These are phyloP conservation scores for Mortierella sp. DNA, from an alignment of 371 early-diverging fungal species.

Conservation along the genomic window DNA sequence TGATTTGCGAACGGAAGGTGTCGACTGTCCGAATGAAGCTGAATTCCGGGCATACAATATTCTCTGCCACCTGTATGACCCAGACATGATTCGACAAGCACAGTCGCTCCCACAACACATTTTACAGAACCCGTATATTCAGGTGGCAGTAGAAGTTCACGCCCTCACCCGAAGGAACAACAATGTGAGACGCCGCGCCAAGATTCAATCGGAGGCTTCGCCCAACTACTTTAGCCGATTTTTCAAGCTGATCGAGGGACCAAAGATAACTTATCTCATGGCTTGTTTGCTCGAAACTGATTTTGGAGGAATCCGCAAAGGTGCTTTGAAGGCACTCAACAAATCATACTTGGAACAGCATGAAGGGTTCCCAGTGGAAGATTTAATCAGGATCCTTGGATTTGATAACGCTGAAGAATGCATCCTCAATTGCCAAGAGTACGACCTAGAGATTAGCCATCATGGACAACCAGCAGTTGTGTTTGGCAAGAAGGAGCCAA, in stretches of 20 bases:
- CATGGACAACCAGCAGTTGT: conserved; percentile 22
- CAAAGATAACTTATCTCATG: conserved; percentile 72
- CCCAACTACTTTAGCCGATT: conserved; percentile 73
- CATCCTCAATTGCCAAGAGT: conserved; percentile 33
- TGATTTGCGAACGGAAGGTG: conserved; percentile 69
- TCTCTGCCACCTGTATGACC: conserved; percentile 75
- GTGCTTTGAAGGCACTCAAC: conserved; percentile 82
- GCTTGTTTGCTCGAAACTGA: conserved; percentile 81
- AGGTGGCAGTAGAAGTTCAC: conserved; percentile 76
- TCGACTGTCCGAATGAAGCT: conserved; percentile 78
- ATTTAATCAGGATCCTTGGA: conserved; percentile 62
- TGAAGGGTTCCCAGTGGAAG: conserved; percentile 56
- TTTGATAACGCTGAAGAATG: conserved; percentile 67
- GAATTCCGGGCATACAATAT: conserved; percentile 92
- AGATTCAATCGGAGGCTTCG: conserved; percentile 64
- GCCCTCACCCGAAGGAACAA: conserved; percentile 67
- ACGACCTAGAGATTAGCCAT: conserved; percentile 20
- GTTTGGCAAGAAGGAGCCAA: conserved; percentile 20
- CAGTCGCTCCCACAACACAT: conserved; percentile 66
- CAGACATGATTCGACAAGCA: conserved; percentile 71
- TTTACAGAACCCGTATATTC: conserved; percentile 68
- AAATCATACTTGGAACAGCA: conserved; percentile 62
- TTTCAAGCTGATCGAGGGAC: conserved; percentile 71
- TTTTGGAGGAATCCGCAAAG: conserved; percentile 79
- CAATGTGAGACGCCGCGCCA: conserved; percentile 56